Evolutionary conservation across 2,329 filamentous ascomycete species (phyloP), one percentile per base, ranked within the genome.

Genomic region (Arthrobotrys iridis): DNA sequence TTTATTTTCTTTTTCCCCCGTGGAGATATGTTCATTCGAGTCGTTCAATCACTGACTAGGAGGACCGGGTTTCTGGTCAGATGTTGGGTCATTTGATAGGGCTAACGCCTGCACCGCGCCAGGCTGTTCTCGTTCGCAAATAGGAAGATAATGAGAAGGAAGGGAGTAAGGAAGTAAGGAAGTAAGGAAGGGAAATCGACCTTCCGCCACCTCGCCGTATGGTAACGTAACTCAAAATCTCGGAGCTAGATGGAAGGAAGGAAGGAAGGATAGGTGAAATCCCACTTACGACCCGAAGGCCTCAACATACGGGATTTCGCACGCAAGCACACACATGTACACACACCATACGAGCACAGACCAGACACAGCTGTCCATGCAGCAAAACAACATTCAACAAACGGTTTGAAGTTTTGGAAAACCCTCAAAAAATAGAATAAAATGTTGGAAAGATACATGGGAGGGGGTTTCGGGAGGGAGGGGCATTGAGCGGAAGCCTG

Each of bases 21-120:
- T 63, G 7, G 13, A 6, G 30, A 8, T 41, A 30, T 41, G 50
- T 59, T 59, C 28, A 2, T 37, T 58, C 24, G 37, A 24, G 35
- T 58, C 50, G 18, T 67, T 45, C 24, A 30, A 35, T 46, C 41
- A 30, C 4, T 48, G 33, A 52, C n/a, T n/a, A 70, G 35, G 26
- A 58, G 35, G 70, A 74, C 70, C 70, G 37, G 70, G 70, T 74
- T 73, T 74, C 26, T 35, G 70, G 70, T 74, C 70, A 62, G 43
- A 60, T 58, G 70, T 41, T 62, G 43, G 70, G 70, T 74, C 70
- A 74, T 74, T 74, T 74, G 70, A 74, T 74, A 66, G 70, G 62
- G 66, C 66, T 71, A 57, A 63, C 46, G 46, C 50, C 55, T 71
- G 58, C 62, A 65, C 46, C 35, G 28, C 48, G 63, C 50, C 28